Percentiles rank a stretch among this genome's conserved stretches.
phyloP scores from a whole-genome alignment of 2,329 filamentous ascomycete species.

The Phialemoniopsis sp. region DNA sequence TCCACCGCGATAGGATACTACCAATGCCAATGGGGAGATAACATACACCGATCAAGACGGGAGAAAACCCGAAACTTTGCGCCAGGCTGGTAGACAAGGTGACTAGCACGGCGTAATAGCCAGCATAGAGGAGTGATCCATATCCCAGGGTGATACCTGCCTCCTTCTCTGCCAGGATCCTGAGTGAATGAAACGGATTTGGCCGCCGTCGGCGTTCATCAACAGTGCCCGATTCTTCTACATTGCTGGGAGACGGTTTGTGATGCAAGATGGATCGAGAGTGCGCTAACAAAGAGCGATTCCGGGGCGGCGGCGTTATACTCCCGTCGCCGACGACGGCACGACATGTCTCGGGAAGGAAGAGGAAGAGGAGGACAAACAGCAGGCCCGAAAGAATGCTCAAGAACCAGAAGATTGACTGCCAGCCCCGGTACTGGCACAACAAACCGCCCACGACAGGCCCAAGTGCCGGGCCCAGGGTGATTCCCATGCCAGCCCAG shows the following conservation, averaged over 20 bases:
- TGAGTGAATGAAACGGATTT: constrained; percentile 50
- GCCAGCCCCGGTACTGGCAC: constrained; percentile 42
- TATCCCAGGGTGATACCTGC: constrained; percentile 17
- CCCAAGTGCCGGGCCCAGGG: constrained; percentile 39
- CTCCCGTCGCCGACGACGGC: constrained; percentile 39
- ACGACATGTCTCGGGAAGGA: constrained; percentile 40
- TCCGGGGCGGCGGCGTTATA: constrained; percentile 22
- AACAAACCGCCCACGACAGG: constrained; percentile 47
- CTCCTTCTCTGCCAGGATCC: constrained; percentile 16
- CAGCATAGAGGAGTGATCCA: constrained; percentile 34
- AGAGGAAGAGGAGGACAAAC: constrained; percentile 28
- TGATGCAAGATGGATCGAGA: no score
- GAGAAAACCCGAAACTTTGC: constrained; percentile 44
- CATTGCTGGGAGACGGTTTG: no score
- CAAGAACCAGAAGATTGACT: constrained; percentile 49
- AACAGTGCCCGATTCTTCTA: no score
- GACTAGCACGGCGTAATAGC: constrained; percentile 51
- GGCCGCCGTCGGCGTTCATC: constrained; percentile 24
- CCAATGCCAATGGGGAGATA: constrained; percentile 51
- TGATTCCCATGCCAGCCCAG: constrained; percentile 54
- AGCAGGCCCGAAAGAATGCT: constrained; percentile 28
- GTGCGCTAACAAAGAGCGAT: constrained; percentile 24
- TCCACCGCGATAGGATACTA: no score
- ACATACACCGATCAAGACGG: constrained; percentile 48
- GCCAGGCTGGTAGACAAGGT: constrained; percentile 48